These are phyloP conservation scores for Terana coerulea DNA, from an alignment of 768 basidiomycete genomes.

Conservation along the genomic window DNA sequence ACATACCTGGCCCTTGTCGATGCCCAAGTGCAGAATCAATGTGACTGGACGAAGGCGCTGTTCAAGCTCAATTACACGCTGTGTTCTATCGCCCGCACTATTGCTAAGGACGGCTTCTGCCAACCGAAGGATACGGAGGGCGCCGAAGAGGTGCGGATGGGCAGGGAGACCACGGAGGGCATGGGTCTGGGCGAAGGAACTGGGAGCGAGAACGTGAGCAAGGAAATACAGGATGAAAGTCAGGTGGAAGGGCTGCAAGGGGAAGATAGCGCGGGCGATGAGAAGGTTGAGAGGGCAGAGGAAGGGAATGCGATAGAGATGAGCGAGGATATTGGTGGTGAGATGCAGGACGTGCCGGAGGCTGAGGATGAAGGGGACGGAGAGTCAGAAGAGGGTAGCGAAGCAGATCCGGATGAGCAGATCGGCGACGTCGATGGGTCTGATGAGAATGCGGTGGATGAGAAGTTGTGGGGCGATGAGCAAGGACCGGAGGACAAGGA, in stretches of 20 bases:
- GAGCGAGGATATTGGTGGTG: constrained; percentile 85
- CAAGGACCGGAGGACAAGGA: constrained; percentile 49
- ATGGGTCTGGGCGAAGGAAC: constrained; percentile 86
- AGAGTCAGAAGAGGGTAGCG: constrained; percentile 47
- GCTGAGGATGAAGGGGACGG: constrained; percentile 44
- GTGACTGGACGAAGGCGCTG: constrained; percentile 66
- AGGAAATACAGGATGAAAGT: constrained; percentile 93
- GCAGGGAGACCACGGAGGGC: constrained; percentile 53
- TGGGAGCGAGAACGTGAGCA: constrained; percentile 84
- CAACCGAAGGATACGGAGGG: constrained; percentile 75
- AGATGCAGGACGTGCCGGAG: constrained; percentile 79
- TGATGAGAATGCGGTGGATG: constrained; percentile 85
- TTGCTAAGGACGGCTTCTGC: constrained; percentile 90
- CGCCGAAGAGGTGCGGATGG: constrained; percentile 42
- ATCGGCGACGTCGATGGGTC: constrained; percentile 76
- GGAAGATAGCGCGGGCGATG: constrained; percentile 47
- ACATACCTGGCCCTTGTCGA: constrained; percentile 55
- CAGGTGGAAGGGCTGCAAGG: constrained; percentile 92
- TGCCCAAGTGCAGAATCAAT: constrained; percentile 52
- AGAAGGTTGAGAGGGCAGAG: constrained; percentile 44
- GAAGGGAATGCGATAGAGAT: constrained; percentile 86
- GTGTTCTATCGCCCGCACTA: constrained; percentile 64
- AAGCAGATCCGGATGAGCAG: constrained; percentile 76
- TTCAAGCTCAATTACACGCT: constrained; percentile 85
- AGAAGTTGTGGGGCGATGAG: constrained; percentile 97